Evolutionary conservation across 1,284 basidiomycete genomes (phyloP).

Genomic region (Tilletia setariae): DNA sequence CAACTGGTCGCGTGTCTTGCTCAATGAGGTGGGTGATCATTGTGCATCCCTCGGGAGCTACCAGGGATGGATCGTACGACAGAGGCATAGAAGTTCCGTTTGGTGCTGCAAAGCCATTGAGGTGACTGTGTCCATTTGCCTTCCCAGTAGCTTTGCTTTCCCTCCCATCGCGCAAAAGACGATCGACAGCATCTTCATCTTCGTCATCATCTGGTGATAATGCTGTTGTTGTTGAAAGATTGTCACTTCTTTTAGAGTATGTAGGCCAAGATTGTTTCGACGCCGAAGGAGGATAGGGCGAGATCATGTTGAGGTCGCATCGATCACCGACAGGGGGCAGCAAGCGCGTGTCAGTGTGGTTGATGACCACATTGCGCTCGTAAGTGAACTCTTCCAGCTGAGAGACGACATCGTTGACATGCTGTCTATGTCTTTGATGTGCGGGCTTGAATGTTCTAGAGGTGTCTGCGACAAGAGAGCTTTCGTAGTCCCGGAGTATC

Average conservation of each 20-base stretch:
- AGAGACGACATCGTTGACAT: slow-evolving; percentile 18
- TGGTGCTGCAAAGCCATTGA: neutral
- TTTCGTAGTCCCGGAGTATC: slow-evolving; percentile 28
- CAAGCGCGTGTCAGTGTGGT: slow-evolving; percentile 35
- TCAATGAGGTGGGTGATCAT: slow-evolving; percentile 46
- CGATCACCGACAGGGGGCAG: slow-evolving; percentile 30
- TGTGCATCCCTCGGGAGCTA: slow-evolving; percentile 22
- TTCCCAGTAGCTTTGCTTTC: neutral
- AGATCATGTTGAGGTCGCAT: slow-evolving; percentile 42
- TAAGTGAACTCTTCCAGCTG: slow-evolving; percentile 26
- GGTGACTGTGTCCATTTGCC: neutral
- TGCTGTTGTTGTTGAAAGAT: neutral
- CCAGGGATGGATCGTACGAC: neutral
- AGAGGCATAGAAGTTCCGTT: neutral
- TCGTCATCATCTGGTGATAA: neutral
- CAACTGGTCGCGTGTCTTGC: neutral
- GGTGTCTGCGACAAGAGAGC: neutral
- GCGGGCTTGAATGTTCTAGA: neutral
- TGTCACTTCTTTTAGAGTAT: neutral
- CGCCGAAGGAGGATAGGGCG: slow-evolving; percentile 12
- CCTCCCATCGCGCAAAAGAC: slow-evolving; percentile 3
- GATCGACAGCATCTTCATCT: slow-evolving; percentile 21
- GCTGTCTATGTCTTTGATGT: neutral
- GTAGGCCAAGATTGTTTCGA: neutral
- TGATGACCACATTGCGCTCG: slow-evolving; percentile 34